Conservation (phyloP, 352 stramenopile species). For the Pythium volutum region DNA sequence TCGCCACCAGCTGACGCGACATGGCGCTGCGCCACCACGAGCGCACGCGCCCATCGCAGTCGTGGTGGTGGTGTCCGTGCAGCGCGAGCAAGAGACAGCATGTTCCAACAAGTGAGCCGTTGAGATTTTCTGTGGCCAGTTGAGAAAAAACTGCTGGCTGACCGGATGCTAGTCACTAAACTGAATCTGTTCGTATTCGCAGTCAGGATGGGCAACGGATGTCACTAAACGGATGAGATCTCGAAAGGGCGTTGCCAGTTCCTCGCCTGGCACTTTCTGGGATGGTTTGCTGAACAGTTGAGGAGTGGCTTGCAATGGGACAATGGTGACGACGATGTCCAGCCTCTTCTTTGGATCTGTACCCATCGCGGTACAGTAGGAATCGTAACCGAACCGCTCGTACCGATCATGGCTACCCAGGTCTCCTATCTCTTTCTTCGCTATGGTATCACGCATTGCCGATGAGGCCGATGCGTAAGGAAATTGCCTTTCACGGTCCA, state of each 20-base stretch:
- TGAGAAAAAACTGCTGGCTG: neutral
- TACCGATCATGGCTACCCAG: too few relatives aligned
- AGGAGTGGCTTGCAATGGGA: neutral
- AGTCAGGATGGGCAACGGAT: neutral
- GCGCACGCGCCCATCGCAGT: neutral
- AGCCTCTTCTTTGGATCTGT: neutral
- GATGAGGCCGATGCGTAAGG: neutral
- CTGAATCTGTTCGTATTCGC: neutral
- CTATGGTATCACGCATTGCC: too few relatives aligned
- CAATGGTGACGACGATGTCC: neutral
- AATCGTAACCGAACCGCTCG: too few relatives aligned
- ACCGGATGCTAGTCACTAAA: neutral
- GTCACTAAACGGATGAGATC: conserved; percentile 1
- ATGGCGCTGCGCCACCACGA: neutral
- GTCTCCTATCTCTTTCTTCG: too few relatives aligned
- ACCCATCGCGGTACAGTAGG: neutral
- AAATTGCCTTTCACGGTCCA: too few relatives aligned
- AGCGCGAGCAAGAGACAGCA: neutral
- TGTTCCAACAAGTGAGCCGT: too few relatives aligned
- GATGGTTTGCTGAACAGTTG: neutral
- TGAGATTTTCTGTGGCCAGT: too few relatives aligned
- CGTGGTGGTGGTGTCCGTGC: neutral
- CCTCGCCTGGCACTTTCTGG: neutral
- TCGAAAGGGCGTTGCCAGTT: neutral
- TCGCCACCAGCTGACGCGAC: neutral